phyloP scores from a whole-genome alignment of 192 early-diverging fungal species.

The Oehlia diaphana region DNA sequence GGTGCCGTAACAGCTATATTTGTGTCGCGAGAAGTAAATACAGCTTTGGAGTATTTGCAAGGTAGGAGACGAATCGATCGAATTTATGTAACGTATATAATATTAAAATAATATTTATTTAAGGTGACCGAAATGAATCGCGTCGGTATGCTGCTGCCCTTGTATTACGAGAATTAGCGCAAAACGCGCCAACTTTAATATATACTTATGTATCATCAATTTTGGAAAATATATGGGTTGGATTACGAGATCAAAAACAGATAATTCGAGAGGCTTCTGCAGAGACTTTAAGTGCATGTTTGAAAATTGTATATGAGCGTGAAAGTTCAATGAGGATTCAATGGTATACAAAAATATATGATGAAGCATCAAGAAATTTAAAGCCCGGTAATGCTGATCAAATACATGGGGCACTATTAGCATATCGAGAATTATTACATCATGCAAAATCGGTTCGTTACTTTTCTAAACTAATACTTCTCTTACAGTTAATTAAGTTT shows the following conservation, averaged over 20 bases:
- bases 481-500: neutral
- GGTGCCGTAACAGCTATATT: slow-evolving; percentile 72
- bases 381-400: slow-evolving; percentile 69
- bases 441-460: slow-evolving; percentile 74
- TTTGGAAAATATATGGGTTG: slow-evolving; percentile 82
- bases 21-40: slow-evolving; percentile 76
- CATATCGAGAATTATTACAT: slow-evolving; percentile 73
- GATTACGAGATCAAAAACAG: slow-evolving; percentile 77
- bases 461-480: neutral
- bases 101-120: neutral
- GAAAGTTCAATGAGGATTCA: slow-evolving; percentile 60
- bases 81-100: neutral
- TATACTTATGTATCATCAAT: slow-evolving; percentile 81
- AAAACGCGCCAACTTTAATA: slow-evolving; percentile 79
- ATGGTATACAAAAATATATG: slow-evolving; percentile 80
- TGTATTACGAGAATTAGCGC: slow-evolving; percentile 70
- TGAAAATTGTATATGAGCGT: slow-evolving; percentile 76
- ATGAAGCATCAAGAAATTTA: slow-evolving; percentile 78
- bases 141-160: slow-evolving; percentile 80
- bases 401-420: slow-evolving; percentile 85
- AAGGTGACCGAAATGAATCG: slow-evolving; percentile 77
- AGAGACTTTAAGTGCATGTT: slow-evolving; percentile 74
- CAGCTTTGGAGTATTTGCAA: slow-evolving; percentile 79
- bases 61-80: slow-evolving; percentile 39
- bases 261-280: slow-evolving; percentile 79